Conservation (phyloP, 345 rosid genomes). For the Streptanthus diversifolius region DNA sequence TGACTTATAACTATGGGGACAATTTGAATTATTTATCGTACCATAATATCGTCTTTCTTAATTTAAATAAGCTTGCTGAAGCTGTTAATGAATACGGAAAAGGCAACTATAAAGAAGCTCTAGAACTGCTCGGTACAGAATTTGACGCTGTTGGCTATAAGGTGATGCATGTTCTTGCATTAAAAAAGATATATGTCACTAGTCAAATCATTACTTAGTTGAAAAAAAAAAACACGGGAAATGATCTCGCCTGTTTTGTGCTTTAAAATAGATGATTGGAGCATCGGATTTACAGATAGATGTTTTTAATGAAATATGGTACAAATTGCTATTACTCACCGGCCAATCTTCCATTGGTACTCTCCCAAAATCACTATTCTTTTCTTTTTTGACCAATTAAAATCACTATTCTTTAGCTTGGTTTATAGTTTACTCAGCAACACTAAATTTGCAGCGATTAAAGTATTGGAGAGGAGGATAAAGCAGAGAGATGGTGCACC, state of each 20-base stretch:
- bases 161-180: conserved; percentile 39
- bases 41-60: not conserved
- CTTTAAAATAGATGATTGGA: conserved; percentile 50
- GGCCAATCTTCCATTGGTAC: conserved; percentile 61
- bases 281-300: conserved; percentile 85
- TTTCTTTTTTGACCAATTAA: too few species aligned
- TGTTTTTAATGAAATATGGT: conserved; percentile 80
- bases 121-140: conserved; percentile 56
- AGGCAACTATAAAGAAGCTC: conserved; percentile 47
- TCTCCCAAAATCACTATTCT: not conserved
- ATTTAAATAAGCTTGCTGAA: conserved; percentile 60
- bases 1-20: not conserved
- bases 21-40: not conserved
- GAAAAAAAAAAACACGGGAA: not conserved
- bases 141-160: conserved; percentile 63
- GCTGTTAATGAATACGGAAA: conserved; percentile 56
- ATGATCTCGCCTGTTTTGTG: not conserved
- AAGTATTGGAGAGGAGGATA: conserved; percentile 46
- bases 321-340: conserved; percentile 44
- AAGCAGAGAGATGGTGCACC: conserved; percentile 62
- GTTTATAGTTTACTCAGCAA: not conserved
- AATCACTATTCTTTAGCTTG: not conserved
- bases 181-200: not conserved
- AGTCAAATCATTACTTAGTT: not conserved
- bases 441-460: conserved; percentile 37